Evolutionary conservation across 2,329 filamentous ascomycete species (phyloP), one percentile per base, ranked within the genome.

Genomic region (Ceratocystiopsis brevicomis): DNA sequence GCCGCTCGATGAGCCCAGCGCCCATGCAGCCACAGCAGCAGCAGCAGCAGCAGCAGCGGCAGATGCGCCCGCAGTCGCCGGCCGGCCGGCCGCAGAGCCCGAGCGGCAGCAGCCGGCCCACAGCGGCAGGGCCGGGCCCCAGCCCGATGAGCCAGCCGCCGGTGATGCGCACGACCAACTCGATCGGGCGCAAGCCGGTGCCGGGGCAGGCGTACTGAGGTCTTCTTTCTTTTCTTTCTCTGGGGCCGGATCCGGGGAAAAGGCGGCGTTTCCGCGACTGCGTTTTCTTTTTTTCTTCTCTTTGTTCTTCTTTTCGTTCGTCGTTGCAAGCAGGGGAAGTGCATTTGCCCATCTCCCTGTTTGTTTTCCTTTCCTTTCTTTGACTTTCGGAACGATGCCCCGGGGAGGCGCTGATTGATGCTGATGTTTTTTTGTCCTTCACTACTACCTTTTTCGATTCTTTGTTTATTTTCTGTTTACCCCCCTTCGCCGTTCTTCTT

Each of bases 111-210:
- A 30, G 25, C 13, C 33, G 33, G 13, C 33, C 33, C 3, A 34
- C 21, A 53, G 56, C 48, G 59, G 55, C 47, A 21, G 64, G 64
- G 34, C 59, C 65, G 3, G 64, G 67, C 45, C 57, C 65, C 40
- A 63, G 63, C 49, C 62, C 64, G 6, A 65, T 69, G 62, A 66
- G 62, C 51, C 36, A 41, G 37, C 38, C 4, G 25, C 25, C 25
- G 25, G 25, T 38, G 18, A 36, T 41, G 41, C 47, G 46, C 2
- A 35, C 43, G 14, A 18, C 62, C 30, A 64, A 61, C 37, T 59
- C 65, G 21, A 61, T 72, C 46, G 62, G 58, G 50, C 65, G 70
- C 44, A 75, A 76, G 55, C 69, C 71, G 21, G 65, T 76, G 37
- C 68, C 70, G 6, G 68, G 68, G 34, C 69, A 72, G 55, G 68